Base-by-base conservation (phyloP, 179 eudicot species). In the Gypsophila paniculata region DNA sequence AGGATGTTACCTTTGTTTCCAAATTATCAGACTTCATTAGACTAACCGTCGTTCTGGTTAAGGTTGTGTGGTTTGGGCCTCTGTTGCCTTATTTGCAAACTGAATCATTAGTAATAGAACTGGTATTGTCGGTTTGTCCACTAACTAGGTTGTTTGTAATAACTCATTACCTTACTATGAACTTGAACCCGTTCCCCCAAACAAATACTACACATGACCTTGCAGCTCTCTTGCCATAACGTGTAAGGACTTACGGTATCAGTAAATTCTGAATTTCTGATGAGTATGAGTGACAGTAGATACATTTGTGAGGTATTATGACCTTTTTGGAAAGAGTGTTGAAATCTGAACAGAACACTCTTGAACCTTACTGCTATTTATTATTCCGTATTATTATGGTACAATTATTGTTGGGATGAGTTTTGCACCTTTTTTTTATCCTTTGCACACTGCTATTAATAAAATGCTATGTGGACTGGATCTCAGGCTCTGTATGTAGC, bases 401-500 rank as follows among this genome's bases (percentile, higher is more conserved):
- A 51, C 18, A 15, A 17, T 51, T 4, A 29, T 15, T 29, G 8
- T 17, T 13, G 21, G 44, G 65, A 29, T 51, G 42, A 61, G 44
- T n/a, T 15, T 32, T 29, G 21, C 65, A 32, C 38, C 12, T 61
- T 29, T 29, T 29, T 61, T 8, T 32, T 2, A 39, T 32, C 65
- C 55, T n/a, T 61, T n/a, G 42, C 38, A 17, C 36, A 12, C 48
- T 46, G 22, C 12, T 6, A 53, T 22, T 58, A 58, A 58, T 13
- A 57, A 59, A n/a, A 6, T 29, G 64, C 51, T 13, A 29, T 61
- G 19, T 72, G 19, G 26, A 29, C 64, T 72, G 65, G 34, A 10
- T 75, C 67, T 48, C 80, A 84, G 87, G 87, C 60, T 36, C 75
- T 54, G 69, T 83, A 8, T 95, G 99, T 78, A 92, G 90, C 74